A percentile compares a stretch with the other conserved stretches of the same genome.
Evolutionary conservation across 352 stramenopile genomes (phyloP).

Genomic region (Aphanomyces cochlioides): DNA sequence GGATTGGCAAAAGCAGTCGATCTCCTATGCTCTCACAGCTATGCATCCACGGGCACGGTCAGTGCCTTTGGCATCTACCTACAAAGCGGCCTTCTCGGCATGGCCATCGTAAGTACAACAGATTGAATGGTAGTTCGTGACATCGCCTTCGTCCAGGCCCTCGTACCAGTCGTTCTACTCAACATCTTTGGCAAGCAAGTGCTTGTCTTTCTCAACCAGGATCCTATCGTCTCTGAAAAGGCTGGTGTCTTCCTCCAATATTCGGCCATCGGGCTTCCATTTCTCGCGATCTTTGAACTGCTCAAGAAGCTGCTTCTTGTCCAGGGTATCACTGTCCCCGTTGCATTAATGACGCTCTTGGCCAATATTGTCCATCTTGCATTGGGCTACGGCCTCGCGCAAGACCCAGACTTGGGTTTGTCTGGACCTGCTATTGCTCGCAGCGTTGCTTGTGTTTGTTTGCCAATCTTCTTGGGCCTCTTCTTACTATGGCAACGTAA

Average conservation of each 20-base stretch:
- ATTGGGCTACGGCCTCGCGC: slow-evolving; percentile 74
- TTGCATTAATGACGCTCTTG: slow-evolving; percentile 68
- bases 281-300: slow-evolving; percentile 80
- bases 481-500: slow-evolving; percentile 52
- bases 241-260: slow-evolving; percentile 64
- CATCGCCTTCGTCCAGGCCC: background rate
- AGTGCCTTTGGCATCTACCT: slow-evolving; percentile 76
- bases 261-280: slow-evolving; percentile 64
- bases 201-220: slow-evolving; percentile 45
- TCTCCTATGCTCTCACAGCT: slow-evolving; percentile 53
- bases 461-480: slow-evolving; percentile 57
- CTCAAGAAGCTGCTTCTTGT: slow-evolving; percentile 81
- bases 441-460: slow-evolving; percentile 47
- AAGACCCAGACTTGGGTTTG: slow-evolving; percentile 69
- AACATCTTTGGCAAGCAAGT: slow-evolving; percentile 55
- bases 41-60: slow-evolving; percentile 49
- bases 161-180: slow-evolving; percentile 50
- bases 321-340: slow-evolving; percentile 73
- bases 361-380: slow-evolving; percentile 71
- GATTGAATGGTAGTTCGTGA: background rate
- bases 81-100: slow-evolving; percentile 56
- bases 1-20: slow-evolving; percentile 50
- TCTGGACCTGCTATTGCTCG: slow-evolving; percentile 73
- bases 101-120: slow-evolving; percentile 35
- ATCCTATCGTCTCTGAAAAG: slow-evolving; percentile 49